Percentiles rank a stretch among this genome's conserved stretches.
Conservation (phyloP, 2,329 filamentous ascomycete species). For the Xylariomycetidae sp. region DNA sequence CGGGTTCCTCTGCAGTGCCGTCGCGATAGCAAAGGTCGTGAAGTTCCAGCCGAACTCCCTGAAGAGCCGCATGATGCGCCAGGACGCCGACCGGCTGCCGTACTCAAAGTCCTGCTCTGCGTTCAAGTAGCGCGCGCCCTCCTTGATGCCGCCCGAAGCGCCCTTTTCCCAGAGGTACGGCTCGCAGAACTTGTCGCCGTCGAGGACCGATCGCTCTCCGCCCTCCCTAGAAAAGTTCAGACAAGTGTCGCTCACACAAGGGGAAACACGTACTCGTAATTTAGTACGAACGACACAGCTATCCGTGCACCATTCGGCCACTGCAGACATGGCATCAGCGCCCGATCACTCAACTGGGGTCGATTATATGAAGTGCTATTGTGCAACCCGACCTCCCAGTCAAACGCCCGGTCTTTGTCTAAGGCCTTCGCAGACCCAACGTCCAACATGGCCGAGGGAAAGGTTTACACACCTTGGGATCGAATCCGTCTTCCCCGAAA, state of each 20-base stretch:
- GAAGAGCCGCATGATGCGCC: conserved; percentile 34
- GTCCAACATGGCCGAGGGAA: no score
- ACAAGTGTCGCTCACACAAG: no score
- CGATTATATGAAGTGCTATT: no score
- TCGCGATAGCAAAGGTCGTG: conserved; percentile 34
- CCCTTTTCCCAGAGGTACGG: conserved; percentile 21
- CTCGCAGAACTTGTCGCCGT: conserved; percentile 18
- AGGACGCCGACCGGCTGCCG: conserved; percentile 22
- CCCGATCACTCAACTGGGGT: no score
- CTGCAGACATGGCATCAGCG: conserved; percentile 1
- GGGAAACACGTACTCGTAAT: conserved; percentile 14
- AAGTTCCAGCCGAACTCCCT: conserved; percentile 36
- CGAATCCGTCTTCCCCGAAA: conserved; percentile 17
- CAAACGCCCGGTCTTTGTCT: no score
- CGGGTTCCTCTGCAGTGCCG: conserved; percentile 34
- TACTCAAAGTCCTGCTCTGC: conserved; percentile 21
- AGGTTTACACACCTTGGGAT: conserved; percentile 10
- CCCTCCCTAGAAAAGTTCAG: no score
- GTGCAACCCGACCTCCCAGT: no score
- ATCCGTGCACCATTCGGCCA: conserved; percentile 18
- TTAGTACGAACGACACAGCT: conserved; percentile 17
- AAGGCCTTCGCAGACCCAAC: no score
- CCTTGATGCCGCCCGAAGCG: conserved; percentile 16
- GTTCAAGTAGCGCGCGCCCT: conserved; percentile 15
- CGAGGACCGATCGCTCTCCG: conserved; percentile 20